Evolutionary conservation across 2,329 filamentous ascomycete species (phyloP).

Genomic region (Capronia coronata): DNA sequence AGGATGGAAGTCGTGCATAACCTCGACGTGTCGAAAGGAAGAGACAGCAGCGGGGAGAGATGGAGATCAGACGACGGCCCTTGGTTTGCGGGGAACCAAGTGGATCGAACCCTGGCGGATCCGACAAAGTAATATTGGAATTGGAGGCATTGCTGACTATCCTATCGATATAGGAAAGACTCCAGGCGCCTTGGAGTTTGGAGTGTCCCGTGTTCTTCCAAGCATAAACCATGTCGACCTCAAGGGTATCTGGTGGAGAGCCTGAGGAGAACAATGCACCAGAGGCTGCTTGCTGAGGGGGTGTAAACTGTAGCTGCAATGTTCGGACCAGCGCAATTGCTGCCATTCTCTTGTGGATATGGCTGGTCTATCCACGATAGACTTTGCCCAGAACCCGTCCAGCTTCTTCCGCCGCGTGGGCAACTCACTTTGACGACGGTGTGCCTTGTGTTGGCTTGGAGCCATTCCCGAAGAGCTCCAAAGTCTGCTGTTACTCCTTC

Average conservation of each 20-base stretch:
- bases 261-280: neutral
- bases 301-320: neutral
- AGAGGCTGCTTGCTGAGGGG: neutral
- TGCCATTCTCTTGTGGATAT: neutral
- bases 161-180: slow-evolving; percentile 3
- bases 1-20: neutral
- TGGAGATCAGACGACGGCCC: neutral
- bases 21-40: neutral
- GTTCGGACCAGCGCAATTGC: neutral
- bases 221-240: too few species aligned
- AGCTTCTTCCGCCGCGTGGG: neutral
- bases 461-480: neutral
- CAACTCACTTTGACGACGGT: neutral
- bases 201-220: slow-evolving; percentile 2
- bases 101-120: neutral
- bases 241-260: slow-evolving; percentile 1
- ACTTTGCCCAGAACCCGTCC: neutral
- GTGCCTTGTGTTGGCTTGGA: neutral
- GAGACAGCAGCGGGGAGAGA: slow-evolving; percentile 1
- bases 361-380: neutral
- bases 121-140: neutral
- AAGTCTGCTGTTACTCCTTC: neutral
- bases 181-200: too few species aligned
- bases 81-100: neutral
- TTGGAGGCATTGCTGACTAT: slow-evolving; percentile 3